These are phyloP conservation scores for Fusarium nisikadoi DNA, from an alignment of 2,329 filamentous ascomycete genomes.

Conservation along the genomic window DNA sequence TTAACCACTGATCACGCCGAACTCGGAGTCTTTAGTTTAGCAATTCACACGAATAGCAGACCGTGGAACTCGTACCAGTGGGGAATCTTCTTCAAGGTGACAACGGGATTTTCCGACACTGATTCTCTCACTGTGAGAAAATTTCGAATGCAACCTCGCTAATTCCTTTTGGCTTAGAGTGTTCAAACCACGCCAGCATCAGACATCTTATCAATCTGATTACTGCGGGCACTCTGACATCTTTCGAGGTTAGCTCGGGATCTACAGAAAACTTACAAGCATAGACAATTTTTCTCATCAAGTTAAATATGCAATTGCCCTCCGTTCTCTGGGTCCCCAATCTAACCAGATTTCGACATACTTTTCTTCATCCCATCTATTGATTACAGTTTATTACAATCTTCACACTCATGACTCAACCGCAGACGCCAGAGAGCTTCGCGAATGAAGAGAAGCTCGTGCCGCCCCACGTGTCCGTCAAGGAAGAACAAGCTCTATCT, in stretches of 20 bases:
- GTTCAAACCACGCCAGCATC: not conserved
- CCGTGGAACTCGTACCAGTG: not conserved
- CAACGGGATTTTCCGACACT: no score
- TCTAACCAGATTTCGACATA: no score
- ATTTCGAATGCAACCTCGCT: not conserved
- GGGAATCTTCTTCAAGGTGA: not conserved
- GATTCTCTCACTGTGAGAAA: not conserved
- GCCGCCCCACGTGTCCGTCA: not conserved
- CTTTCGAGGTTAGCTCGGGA: not conserved
- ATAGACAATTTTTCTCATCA: not conserved
- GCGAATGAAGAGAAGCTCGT: not conserved
- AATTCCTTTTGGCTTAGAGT: accelerated
- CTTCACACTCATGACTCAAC: not conserved
- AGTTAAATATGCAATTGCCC: not conserved
- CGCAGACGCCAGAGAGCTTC: not conserved
- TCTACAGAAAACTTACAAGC: not conserved
- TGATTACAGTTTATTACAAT: not conserved
- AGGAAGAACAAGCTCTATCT: not conserved
- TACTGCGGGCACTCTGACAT: not conserved
- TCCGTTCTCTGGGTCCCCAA: not conserved
- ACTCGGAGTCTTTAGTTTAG: not conserved
- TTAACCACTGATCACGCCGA: not conserved
- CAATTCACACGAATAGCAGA: no score
- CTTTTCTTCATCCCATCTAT: not conserved
- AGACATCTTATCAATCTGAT: not conserved